Conservation (phyloP, 176 grass and related monocot species). For the Phoenix dactylifera region DNA sequence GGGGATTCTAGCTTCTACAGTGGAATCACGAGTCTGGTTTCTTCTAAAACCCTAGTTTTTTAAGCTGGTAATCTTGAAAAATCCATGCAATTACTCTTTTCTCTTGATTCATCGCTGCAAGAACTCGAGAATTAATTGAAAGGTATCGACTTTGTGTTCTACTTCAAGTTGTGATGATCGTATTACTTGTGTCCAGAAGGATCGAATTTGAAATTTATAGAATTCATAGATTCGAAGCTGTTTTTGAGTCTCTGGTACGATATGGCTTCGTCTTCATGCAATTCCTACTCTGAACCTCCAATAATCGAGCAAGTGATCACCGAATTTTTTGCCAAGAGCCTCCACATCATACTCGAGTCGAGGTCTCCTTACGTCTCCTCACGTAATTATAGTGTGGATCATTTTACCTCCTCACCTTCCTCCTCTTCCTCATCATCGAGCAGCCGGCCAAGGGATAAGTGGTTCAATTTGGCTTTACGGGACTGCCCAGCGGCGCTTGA, state of each 20-base stretch:
- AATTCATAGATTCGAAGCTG: too few species aligned
- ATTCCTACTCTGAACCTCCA: slow-evolving; percentile 41
- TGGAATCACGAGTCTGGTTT: too few species aligned
- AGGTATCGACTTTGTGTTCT: too few species aligned
- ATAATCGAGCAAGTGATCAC: slow-evolving; percentile 93
- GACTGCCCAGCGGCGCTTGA: slow-evolving; percentile 80
- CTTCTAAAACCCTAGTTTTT: too few species aligned
- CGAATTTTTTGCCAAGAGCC: slow-evolving; percentile 85
- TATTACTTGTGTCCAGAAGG: too few species aligned
- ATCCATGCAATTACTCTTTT: too few species aligned
- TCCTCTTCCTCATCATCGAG: slow-evolving; percentile 44
- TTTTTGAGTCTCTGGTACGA: slow-evolving; percentile 12
- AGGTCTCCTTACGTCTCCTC: slow-evolving; percentile 80
- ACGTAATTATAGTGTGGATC: slow-evolving; percentile 41
- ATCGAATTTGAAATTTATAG: too few species aligned
- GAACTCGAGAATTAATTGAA: too few species aligned
- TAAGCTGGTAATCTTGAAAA: too few species aligned
- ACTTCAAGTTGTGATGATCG: too few species aligned
- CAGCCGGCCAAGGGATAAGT: slow-evolving; percentile 52
- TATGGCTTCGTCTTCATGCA: not conserved
- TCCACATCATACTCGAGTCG: slow-evolving; percentile 89
- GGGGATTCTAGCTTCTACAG: too few species aligned
- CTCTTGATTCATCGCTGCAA: too few species aligned
- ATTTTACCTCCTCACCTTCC: slow-evolving; percentile 13
- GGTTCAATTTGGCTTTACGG: slow-evolving; percentile 80